These are phyloP conservation scores for Fraxinus ornus DNA, from an alignment of 305 asterid genomes.

Conservation along the genomic window DNA sequence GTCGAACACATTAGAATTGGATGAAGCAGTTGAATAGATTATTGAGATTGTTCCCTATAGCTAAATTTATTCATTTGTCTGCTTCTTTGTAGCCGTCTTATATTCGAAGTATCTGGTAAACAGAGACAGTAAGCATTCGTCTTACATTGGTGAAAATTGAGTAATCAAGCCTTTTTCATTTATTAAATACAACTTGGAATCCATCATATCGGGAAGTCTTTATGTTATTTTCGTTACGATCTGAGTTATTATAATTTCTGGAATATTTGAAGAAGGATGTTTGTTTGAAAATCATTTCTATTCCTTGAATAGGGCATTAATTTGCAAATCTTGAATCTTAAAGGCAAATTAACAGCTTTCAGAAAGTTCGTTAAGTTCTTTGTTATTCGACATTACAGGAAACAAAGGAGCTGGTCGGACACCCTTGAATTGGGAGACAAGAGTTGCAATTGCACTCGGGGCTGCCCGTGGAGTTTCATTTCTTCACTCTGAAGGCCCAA, in stretches of 20 bases:
- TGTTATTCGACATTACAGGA: conserved; percentile 37
- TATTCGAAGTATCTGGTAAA: background rate
- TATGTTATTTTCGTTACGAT: no score
- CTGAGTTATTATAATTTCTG: no score
- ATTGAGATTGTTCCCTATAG: background rate
- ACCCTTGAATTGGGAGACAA: conserved; percentile 70
- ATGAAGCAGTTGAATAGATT: background rate
- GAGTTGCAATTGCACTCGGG: conserved; percentile 56
- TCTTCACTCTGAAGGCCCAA: conserved; percentile 60
- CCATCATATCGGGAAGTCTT: no score
- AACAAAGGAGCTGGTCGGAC: conserved; percentile 60
- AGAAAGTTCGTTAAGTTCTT: background rate
- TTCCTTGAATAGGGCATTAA: background rate
- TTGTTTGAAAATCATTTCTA: background rate
- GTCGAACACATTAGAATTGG: background rate
- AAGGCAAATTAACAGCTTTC: background rate
- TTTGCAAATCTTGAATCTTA: background rate
- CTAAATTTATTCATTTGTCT: background rate
- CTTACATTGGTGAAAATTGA: conserved; percentile 14
- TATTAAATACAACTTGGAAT: no score
- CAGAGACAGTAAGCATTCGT: conserved; percentile 23
- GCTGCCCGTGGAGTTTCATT: conserved; percentile 58
- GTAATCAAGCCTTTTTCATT: background rate
- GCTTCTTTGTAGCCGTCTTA: conserved; percentile 5
- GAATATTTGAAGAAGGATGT: background rate